phyloP scores from a whole-genome alignment of 169 alveolate genomes.

The Cryptosporidium meleagridis region DNA sequence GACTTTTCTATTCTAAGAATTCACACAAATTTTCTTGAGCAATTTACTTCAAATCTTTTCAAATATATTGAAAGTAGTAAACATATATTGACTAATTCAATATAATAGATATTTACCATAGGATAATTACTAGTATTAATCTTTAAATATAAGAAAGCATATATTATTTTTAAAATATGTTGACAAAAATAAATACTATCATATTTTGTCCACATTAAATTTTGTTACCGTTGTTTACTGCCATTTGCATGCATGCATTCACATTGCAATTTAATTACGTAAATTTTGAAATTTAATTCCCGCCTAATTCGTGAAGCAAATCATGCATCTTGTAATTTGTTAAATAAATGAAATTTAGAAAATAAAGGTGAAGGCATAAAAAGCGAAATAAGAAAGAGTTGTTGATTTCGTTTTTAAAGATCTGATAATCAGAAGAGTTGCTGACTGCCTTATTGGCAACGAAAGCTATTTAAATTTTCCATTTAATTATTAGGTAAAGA shows the following conservation, averaged over 20 bases:
- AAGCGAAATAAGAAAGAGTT: not conserved
- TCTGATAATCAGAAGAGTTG: no score
- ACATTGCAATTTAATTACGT: conserved; percentile 1
- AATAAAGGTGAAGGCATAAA: not conserved
- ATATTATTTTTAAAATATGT: not conserved
- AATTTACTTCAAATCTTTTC: conserved; percentile 47
- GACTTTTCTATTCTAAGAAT: conserved; percentile 43
- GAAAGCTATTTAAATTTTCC: not conserved
- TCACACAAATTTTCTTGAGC: conserved; percentile 34
- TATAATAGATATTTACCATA: not conserved
- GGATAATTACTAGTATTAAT: not conserved
- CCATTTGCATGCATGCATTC: not conserved
- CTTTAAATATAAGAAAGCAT: not conserved
- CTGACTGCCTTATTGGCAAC: not conserved
- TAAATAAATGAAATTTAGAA: not conserved
- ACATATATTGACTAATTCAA: conserved; percentile 4
- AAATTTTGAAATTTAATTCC: not conserved
- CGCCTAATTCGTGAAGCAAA: conserved; percentile 10
- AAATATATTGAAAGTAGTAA: conserved; percentile 18
- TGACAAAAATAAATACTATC: not conserved
- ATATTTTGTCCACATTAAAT: not conserved
- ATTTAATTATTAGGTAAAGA: not conserved
- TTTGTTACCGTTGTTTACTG: not conserved
- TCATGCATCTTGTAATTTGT: conserved; percentile 14
- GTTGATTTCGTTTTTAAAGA: not conserved